phyloP scores from a whole-genome alignment of 2,329 filamentous ascomycete genomes.

The Myriosclerotinia duriaeana region DNA sequence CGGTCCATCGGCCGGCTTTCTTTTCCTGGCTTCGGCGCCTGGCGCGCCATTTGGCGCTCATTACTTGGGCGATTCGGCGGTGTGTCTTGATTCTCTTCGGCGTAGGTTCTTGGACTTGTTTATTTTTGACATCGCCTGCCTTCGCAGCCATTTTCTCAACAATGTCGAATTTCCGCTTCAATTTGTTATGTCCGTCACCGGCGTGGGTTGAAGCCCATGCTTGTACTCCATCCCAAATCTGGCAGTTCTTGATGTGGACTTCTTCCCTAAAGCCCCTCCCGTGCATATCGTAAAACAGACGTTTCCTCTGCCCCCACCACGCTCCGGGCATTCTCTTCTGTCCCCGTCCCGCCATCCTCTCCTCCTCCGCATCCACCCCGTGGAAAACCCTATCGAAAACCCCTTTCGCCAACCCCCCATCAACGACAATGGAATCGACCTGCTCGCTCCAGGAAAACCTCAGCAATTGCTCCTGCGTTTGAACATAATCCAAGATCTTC shows the following conservation, averaged over 20 bases:
- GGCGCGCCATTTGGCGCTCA: slow-evolving; percentile 30
- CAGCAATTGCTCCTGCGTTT: neutral
- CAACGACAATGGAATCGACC: slow-evolving; percentile 25
- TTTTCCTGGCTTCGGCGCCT: slow-evolving; percentile 31
- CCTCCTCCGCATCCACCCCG: slow-evolving; percentile 19
- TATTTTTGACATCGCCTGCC: neutral
- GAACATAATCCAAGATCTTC: slow-evolving; percentile 2
- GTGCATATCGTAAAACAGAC: slow-evolving; percentile 23
- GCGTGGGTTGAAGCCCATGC: slow-evolving; percentile 12
- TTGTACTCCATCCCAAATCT: slow-evolving; percentile 6
- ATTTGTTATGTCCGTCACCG: neutral
- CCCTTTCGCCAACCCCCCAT: slow-evolving; percentile 22
- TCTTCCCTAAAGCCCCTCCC: slow-evolving; percentile 27
- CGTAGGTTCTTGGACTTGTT: neutral
- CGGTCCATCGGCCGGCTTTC: slow-evolving; percentile 34
- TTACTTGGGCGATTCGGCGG: slow-evolving; percentile 25
- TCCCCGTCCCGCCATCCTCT: slow-evolving; percentile 5
- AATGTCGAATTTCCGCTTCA: slow-evolving; percentile 16
- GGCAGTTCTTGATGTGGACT: slow-evolving; percentile 16
- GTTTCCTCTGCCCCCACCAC: slow-evolving; percentile 29
- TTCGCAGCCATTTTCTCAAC: neutral
- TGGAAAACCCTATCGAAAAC: slow-evolving; percentile 30
- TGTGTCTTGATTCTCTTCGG: slow-evolving; percentile 25
- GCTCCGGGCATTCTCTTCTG: slow-evolving; percentile 25
- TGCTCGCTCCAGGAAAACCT: slow-evolving; percentile 25